A percentile compares a stretch with the other conserved stretches of the same genome.
Evolutionary conservation across 2,329 filamentous ascomycete species (phyloP).

Genomic region (Colletotrichum echinochloae): DNA sequence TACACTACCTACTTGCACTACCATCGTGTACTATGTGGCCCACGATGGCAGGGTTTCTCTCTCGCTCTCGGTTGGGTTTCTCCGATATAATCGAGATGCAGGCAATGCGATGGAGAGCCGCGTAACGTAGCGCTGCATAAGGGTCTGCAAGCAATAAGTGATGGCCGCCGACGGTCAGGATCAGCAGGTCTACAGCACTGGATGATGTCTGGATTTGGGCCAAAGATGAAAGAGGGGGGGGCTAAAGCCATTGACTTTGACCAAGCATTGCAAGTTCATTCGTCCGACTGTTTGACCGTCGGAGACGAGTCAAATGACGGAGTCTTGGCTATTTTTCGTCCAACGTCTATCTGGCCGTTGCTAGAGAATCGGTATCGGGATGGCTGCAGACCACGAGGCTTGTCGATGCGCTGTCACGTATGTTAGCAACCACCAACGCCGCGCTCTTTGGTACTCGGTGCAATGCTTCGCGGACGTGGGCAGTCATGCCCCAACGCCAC

Average conservation of each 20-base stretch:
- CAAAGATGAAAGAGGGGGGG: too few relatives aligned
- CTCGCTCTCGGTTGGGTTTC: not conserved
- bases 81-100: not conserved
- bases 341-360: constrained; percentile 1
- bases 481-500: not conserved
- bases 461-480: not conserved
- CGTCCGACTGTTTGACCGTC: not conserved
- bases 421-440: not conserved
- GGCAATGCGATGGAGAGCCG: constrained; percentile 2
- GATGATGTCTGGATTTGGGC: not conserved
- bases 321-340: not conserved
- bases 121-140: not conserved
- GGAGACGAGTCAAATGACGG: constrained; percentile 1
- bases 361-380: not conserved
- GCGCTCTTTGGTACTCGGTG: not conserved
- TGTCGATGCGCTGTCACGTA: not conserved
- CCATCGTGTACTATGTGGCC: not conserved
- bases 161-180: not conserved
- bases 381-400: not conserved
- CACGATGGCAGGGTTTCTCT: not conserved
- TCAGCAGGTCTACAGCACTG: not conserved
- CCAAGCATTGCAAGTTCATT: constrained; percentile 3
- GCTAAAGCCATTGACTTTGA: constrained; percentile 13
- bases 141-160: constrained; percentile 1
- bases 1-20: not conserved